Percentiles rank a stretch among this genome's conserved stretches.
Evolutionary conservation across 306 rosid species (phyloP).

Genomic region (Medicago lupulina): DNA sequence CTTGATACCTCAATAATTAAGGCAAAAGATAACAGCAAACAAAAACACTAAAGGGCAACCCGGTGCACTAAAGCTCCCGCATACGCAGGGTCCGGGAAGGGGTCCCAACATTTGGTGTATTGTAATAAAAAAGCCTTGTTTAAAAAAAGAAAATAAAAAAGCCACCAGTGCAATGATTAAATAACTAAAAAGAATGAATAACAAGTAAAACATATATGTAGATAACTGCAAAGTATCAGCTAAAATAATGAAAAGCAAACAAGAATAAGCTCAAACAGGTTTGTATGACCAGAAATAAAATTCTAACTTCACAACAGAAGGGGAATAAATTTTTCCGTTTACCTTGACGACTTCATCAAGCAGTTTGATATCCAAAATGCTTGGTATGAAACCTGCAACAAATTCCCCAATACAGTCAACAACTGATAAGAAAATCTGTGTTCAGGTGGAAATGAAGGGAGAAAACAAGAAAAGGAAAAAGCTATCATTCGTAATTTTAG

Average conservation of each 20-base stretch:
- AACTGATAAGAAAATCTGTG: conserved; percentile 27
- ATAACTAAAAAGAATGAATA: conserved; percentile 9
- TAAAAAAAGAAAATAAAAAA: neutral
- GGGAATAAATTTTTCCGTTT: conserved; percentile 31
- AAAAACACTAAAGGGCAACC: conserved; percentile 21
- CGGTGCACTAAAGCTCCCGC: too few species aligned
- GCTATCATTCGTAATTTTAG: neutral
- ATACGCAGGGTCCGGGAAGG: too few species aligned
- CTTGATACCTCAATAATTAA: conserved; percentile 6
- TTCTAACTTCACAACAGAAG: conserved; percentile 13
- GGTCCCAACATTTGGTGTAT: too few species aligned
- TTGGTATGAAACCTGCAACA: conserved; percentile 80
- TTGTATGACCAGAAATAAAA: conserved; percentile 19
- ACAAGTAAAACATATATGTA: conserved; percentile 16
- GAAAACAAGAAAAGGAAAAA: neutral
- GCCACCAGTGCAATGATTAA: conserved; percentile 19
- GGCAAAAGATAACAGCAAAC: conserved; percentile 25
- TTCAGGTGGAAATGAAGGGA: conserved; percentile 26
- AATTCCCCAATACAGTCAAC: conserved; percentile 32
- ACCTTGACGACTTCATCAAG: conserved; percentile 98
- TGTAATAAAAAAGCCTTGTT: too few species aligned
- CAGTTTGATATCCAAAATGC: conserved; percentile 81
- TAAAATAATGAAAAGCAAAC: conserved; percentile 35
- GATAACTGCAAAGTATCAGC: conserved; percentile 35
- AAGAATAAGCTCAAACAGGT: conserved; percentile 15